These are phyloP conservation scores for Aureobasidium sp. DNA, from an alignment of 2,329 filamentous ascomycete species.

Conservation along the genomic window DNA sequence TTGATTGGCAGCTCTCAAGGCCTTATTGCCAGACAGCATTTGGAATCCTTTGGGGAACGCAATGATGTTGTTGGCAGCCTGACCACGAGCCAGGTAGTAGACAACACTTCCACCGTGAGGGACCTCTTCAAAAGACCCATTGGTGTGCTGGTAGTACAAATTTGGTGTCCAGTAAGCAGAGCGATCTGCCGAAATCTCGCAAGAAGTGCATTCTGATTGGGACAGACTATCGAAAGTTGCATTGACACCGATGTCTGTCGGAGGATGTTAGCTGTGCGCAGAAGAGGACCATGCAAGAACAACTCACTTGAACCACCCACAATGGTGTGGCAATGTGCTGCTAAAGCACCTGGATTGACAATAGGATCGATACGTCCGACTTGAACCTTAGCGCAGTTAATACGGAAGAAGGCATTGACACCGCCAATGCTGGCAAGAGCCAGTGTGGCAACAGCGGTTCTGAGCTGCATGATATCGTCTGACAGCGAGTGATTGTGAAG, in stretches of 20 bases:
- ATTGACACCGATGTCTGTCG: constrained; percentile 17
- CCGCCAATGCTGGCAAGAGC: background rate
- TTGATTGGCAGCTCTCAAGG: constrained; percentile 24
- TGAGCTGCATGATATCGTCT: background rate
- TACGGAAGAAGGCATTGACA: constrained; percentile 28
- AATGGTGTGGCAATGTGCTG: constrained; percentile 27
- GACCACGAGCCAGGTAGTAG: constrained; percentile 23
- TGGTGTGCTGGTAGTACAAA: constrained; percentile 27
- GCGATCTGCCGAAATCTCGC: constrained; percentile 27
- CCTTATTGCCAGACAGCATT: constrained; percentile 26
- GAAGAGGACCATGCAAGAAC: background rate
- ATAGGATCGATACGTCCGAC: constrained; percentile 29
- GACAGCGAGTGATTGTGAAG: background rate
- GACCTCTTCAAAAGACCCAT: constrained; percentile 27
- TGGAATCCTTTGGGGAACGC: constrained; percentile 19
- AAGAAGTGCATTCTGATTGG: constrained; percentile 21
- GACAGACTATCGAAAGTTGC: constrained; percentile 16
- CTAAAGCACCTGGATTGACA: constrained; percentile 24
- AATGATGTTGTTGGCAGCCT: constrained; percentile 15
- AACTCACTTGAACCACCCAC: constrained; percentile 25
- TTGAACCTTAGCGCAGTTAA: constrained; percentile 28
- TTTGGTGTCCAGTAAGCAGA: constrained; percentile 31
- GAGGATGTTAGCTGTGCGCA: background rate
- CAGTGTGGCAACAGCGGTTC: background rate
- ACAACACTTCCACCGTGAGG: constrained; percentile 19